Evolutionary conservation across 768 basidiomycete genomes (phyloP), one percentile per base, ranked within the genome.

Genomic region (Favolaschia claudopus): DNA sequence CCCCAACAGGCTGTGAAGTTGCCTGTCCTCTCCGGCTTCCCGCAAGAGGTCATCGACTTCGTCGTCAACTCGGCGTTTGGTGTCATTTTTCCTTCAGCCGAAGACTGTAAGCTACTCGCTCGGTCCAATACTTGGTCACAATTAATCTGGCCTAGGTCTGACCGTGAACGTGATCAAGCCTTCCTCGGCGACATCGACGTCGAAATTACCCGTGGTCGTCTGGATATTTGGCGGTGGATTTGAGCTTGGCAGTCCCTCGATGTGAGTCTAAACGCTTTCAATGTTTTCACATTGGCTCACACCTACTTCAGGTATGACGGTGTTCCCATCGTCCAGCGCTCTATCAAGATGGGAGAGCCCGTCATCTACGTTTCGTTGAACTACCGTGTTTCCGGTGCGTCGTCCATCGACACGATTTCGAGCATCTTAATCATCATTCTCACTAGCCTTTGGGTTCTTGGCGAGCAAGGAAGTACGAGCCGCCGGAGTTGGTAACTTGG

Each of bases 331-430:
- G 82, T 85, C 7, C 64, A 76, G 22, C 76, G 79, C 9, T 84
- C 83, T 0, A 72, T 79, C 20, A 71, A 69, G 28, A 62, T 82
- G 14, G 76, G 74, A 7, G 65, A 80, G 45, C 84, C 83, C 5
- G 71, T 85, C 17, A 74, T 85, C 4, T 85, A 79, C 58, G 82
- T 84, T 3, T 77, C 79, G 33, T 79, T 85, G 77, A 86, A 86
- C 60, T 85, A 85, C 65, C 60, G 77, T 6, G 9, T 67, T 5
- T 66, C 66, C 2, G 67, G 67, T 65, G 55, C 17, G 59, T 20
- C 14, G 14, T 27, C 1, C 10, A 4, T 7, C 13, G 15, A 4
- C 20, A 13, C 5, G 9, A 3, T 15, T 12, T 2, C 22, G 29
- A 1, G 15, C 1, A 24, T 29, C 20, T 22, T 40, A 29, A 25